phyloP scores from a whole-genome alignment of 352 stramenopile species.

The Pythium angustatum region DNA sequence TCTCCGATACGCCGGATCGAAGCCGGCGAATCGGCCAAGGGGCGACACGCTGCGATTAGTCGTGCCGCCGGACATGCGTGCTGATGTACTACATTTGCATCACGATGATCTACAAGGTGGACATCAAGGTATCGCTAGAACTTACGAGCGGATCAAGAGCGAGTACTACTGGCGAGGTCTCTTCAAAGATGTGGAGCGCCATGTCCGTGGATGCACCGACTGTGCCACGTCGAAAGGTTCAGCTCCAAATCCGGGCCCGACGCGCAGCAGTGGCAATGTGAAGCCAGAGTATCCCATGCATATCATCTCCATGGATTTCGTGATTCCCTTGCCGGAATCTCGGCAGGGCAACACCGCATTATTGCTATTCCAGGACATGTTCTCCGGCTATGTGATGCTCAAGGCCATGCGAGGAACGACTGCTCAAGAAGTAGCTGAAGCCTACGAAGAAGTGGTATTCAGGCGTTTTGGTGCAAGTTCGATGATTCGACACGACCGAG shows the following conservation, averaged over 20 bases:
- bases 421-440: constrained; percentile 28
- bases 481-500: constrained; percentile 29
- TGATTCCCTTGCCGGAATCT: background rate
- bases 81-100: constrained; percentile 10
- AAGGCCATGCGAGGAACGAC: constrained; percentile 19
- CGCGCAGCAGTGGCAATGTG: constrained; percentile 9
- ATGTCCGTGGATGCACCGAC: constrained; percentile 15
- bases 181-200: constrained; percentile 5
- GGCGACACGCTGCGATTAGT: constrained; percentile 11
- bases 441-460: constrained; percentile 31
- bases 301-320: constrained; percentile 24
- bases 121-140: constrained; percentile 16
- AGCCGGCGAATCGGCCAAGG: background rate
- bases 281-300: constrained; percentile 9
- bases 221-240: constrained; percentile 12
- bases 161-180: constrained; percentile 25
- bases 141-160: constrained; percentile 9
- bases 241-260: background rate
- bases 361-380: constrained; percentile 31
- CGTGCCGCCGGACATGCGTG: constrained; percentile 5
- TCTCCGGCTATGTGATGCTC: constrained; percentile 29
- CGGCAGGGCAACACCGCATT: constrained; percentile 18
- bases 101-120: constrained; percentile 9
- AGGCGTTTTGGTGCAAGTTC: constrained; percentile 27
- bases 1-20: constrained; percentile 1